Base-by-base conservation (phyloP, 2,329 filamentous ascomycete species). In the Hawksworthiomyces lignivorus region DNA sequence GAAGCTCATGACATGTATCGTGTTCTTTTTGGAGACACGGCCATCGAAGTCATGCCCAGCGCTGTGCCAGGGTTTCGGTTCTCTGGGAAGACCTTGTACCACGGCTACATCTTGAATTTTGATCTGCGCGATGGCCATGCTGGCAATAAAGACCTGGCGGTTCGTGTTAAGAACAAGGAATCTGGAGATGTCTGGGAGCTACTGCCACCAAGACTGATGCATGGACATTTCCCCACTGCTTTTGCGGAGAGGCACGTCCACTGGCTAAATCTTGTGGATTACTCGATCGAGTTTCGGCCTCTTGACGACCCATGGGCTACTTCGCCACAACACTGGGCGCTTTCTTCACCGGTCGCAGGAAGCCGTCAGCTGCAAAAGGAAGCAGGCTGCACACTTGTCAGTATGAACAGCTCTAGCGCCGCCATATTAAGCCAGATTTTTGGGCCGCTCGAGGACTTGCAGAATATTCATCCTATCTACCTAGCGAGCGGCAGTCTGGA, bases 11-110 rank as follows among this genome's bases (percentile, higher is more conserved):
- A 49, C 0, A 56, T 55, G 1, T 79, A 72, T 47, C 10, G 11
- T 0, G 49, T 51, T 0, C 51, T 79, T 0, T 77, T 80, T 52
- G 64, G 66, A 1, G 41, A 50, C 4, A 53, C 56, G 0, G 36
- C 56, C 0, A 36, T 76, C 3, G 65, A 74, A 8, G 65, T 73
- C 1, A 58, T 66, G 50, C 67, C 67, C 0, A 61, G 59, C 1
- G 47, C 45, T 1, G 42, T 50, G 4, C 49, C 53, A 0, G 66
- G 65, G 3, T 64, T 74, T 61, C 39, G 48, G 0, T 72, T 69
- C 39, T 64, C 63, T 0, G 54, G 56, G 0, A 67, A 61, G 22
- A 54, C 52, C 1, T 4, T 22, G 0, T 58, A 59, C 10, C 47
- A 48, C 0, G 62, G 51, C 0, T 52, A 65, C 39, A 41, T 41